Evolutionary conservation across 345 rosid species (phyloP), one percentile per base, ranked within the genome.

Genomic region (Populus davidiana): DNA sequence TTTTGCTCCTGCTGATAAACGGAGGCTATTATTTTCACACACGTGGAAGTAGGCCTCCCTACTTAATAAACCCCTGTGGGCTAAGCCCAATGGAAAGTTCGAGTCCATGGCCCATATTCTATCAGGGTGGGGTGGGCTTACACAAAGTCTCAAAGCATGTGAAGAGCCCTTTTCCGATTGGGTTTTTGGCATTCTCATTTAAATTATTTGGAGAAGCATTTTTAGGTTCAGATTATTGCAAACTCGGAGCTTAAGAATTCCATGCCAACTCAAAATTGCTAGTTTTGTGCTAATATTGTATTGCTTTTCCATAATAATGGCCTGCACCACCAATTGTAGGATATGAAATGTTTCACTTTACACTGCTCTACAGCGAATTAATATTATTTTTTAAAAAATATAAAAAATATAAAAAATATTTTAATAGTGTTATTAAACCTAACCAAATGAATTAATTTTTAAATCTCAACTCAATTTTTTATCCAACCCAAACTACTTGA

Each of bases 401-500:
- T 33, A 4, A 33, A 33, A 4, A 33, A 0, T 33, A 4, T 33
- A 3, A 33, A 33, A 0, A 33, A 4, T 33, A 4, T 33, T 33
- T 33, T 33, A 33, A 33, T 33, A 33, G 0, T 33, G 4, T 33
- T 33, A 33, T 3, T 33, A 33, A 33, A 33, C 5, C 35, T 33
- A 33, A 2, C 4, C 4, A 31, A 31, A 31, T 33, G 2, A 33
- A 3, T 33, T 3, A 33, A 33, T 33, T 33, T 33, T 4, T 33
- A 33, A 33, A 33, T 0, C 0, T 33, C 0, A 0, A 33, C 35
- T 33, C 0, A 33, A 33, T 2, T 33, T 3, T 33, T 33, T 33
- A 0, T 33, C 0, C 0, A 33, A 33, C 0, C 35, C 35, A 33
- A 33, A 0, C 35, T 33, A 4, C 0, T 33, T 33, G 0, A 0